A percentile compares a stretch with the other conserved stretches of the same genome.
Conservation (phyloP, 202 grass and related monocot species). For the Schoenoplectus tabernaemontani region DNA sequence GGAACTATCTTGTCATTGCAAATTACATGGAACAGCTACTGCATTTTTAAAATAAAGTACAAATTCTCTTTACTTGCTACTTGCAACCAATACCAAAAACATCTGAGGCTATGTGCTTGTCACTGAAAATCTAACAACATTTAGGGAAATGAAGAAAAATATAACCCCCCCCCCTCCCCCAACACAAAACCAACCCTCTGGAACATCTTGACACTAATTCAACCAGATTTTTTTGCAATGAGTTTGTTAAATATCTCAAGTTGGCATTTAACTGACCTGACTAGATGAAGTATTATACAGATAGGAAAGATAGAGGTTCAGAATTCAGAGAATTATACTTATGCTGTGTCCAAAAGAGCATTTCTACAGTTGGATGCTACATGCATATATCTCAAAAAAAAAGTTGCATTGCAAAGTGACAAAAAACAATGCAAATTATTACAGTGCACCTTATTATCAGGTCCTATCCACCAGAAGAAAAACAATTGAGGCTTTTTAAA, state of each 20-base stretch:
- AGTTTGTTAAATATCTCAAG: background rate
- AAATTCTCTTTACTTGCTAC: background rate
- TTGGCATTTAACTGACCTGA: background rate
- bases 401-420: background rate
- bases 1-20: background rate
- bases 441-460: background rate
- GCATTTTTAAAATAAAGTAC: background rate
- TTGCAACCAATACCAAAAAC: background rate
- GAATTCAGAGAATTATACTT: background rate
- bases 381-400: background rate
- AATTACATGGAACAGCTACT: background rate
- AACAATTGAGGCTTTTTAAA: background rate
- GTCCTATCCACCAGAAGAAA: background rate
- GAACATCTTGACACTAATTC: background rate
- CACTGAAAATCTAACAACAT: background rate
- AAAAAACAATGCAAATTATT: slow-evolving; percentile 3
- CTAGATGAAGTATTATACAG: background rate
- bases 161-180: background rate
- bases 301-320: background rate
- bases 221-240: background rate
- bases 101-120: background rate
- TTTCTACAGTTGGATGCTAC: background rate
- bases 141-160: background rate
- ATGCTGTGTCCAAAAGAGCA: background rate
- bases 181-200: background rate